Evolutionary conservation across 768 basidiomycete species (phyloP), one percentile per base, ranked within the genome.

Genomic region (Albatrellus ellisii): DNA sequence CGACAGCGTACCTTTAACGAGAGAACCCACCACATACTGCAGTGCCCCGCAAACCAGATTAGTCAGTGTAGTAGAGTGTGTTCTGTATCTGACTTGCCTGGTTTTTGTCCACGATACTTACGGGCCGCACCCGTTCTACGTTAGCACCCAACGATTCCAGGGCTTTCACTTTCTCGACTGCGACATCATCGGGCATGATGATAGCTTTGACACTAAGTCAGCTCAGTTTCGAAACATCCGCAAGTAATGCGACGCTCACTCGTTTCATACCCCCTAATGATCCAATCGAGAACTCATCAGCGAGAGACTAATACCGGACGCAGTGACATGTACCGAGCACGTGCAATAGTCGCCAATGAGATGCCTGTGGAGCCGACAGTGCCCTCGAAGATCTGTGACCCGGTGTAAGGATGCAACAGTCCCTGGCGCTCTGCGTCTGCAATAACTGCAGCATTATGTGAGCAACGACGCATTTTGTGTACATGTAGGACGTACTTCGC

Each of bases 351-450:
- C 0, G 95, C 94, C 39, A 99, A 79, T 1, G 91, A 95, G 43
- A 98, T 98, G 5, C 95, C 91, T 0, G 91, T 95, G 0, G 88
- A 91, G 6, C 89, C 95, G 3, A 94, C 88, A 0, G 94, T 99
- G 3, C 95, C 95, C 59, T 98, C 95, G 44, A 98, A 99, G 28
- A 99, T 90, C 6, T 87, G 77, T 0, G 87, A 95, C 5, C 85
- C 83, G 0, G 88, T 91, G 47, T 90, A 60, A 0, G 92, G 95
- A 43, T 79, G 72, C 1, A 99, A 62, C 2, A 89, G 63, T 0
- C 91, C 91, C 46, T 73, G 66, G 7, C 70, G 70, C 57, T 98
- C 94, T 0, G 95, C 95, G 53, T 97, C 86, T 47, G 91, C 75
- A 50, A 99, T 89, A 69, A 98, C 94, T 98, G 56, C 14, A 14